Evolutionary conservation across 805 yeast species (phyloP), one percentile per base, ranked within the genome.

Genomic region (Komagataella ulmi): DNA sequence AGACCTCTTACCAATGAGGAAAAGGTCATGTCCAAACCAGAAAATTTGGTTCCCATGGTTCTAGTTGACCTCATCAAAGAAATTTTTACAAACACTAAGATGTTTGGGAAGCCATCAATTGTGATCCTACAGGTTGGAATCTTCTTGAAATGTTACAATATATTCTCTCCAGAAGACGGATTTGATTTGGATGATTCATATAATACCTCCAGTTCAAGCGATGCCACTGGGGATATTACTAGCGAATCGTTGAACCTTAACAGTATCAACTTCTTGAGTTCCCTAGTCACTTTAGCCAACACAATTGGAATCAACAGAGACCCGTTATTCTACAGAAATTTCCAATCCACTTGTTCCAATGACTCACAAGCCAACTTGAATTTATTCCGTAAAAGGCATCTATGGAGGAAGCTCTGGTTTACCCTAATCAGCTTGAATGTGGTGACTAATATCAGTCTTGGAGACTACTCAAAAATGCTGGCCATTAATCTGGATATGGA

Each of bases 41-140:
- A 71, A 52, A 72, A 72, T 56, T 62, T 67, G 46, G 63, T 73
- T 17, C 63, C 73, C 1, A 60, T 71, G 61, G 70, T 67, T 17
- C 54, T 73, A 43, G 66, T 72, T 44, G 76, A 73, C 46, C 64
- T 73, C 66, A 75, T 73, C 12, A 71, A 73, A 52, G 75, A 72
- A 52, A 63, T 72, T 18, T 71, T 73, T 52, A 65, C 73, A 3
- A 70, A 67, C 54, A 62, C 72, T 50, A 71, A 68, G 56, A 57
- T 74, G 7, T 62, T 73, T 66, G 61, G 72, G 23, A 72, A 68
- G 53, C 71, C 79, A 19, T 72, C 73, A 43, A 57, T 79, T 49
- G 69, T 72, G 23, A 70, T 80, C 14, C 74, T 83, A 36, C 88
- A 83, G 59, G 79, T 80, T 58, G 81, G 80, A 1, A 63, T 80